Percentiles rank a stretch among this genome's conserved stretches.
Evolutionary conservation across 2,329 filamentous ascomycete species (phyloP).

Genomic region (Paradendryphiella salina): DNA sequence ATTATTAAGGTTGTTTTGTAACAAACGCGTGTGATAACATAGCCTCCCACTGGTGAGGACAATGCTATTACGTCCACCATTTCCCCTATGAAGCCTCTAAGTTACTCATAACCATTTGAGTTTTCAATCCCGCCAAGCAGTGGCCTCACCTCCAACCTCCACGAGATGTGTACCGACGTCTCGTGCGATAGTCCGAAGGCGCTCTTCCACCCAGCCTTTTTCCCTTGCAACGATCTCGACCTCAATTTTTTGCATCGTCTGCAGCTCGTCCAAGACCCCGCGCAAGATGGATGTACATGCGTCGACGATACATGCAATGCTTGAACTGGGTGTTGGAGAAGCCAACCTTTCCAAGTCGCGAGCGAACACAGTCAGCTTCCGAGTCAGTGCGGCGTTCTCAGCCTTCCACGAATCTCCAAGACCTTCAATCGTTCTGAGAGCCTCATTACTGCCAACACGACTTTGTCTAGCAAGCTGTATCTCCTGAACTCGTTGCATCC

Average conservation of each 20-base stretch:
- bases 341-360: conserved; percentile 40
- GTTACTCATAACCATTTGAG: background rate
- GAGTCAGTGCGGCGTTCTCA: conserved; percentile 40
- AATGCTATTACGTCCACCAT: too few relatives aligned
- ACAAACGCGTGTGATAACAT: too few relatives aligned
- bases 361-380: conserved; percentile 40
- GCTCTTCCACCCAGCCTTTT: conserved; percentile 43
- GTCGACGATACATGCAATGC: conserved; percentile 36
- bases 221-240: conserved; percentile 37
- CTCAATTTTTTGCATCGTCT: conserved; percentile 41
- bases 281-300: conserved; percentile 37
- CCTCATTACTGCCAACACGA: conserved; percentile 5
- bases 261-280: conserved; percentile 42
- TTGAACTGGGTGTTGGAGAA: conserved; percentile 37
- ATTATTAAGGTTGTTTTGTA: too few relatives aligned
- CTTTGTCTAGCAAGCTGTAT: conserved; percentile 29
- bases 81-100: background rate
- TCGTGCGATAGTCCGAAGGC: conserved; percentile 34
- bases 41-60: too few relatives aligned
- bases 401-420: conserved; percentile 42
- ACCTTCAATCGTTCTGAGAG: conserved; percentile 31
- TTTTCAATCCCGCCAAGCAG: conserved; percentile 34
- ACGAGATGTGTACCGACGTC: conserved; percentile 16
- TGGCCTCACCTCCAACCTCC: conserved; percentile 16
- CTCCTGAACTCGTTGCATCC: conserved; percentile 38